A percentile compares a stretch with the other conserved stretches of the same genome.
These are phyloP conservation scores for Mrakiaceae sp. DNA, from an alignment of 1,284 basidiomycete genomes.

Conservation along the genomic window DNA sequence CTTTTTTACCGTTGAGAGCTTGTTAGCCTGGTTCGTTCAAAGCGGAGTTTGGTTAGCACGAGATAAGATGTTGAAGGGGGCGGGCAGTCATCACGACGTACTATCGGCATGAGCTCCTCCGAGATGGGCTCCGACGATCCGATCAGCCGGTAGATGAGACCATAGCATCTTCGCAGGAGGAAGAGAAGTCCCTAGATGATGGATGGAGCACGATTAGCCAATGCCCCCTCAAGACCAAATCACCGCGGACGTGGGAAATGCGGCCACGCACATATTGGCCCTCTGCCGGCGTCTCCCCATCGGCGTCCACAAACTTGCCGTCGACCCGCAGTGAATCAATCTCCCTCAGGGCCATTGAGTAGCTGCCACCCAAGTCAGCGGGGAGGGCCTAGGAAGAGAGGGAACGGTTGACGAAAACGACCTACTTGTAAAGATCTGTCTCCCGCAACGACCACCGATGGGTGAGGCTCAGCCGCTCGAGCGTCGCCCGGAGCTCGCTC, in stretches of 20 bases:
- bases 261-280: constrained; percentile 70
- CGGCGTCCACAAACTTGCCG: constrained; percentile 90
- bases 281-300: constrained; percentile 69
- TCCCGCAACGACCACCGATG: constrained; percentile 96
- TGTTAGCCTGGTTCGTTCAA: constrained; percentile 57
- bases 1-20: constrained; percentile 85
- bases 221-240: neutral
- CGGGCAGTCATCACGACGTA: constrained; percentile 36
- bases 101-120: constrained; percentile 92
- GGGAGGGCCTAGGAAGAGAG: neutral
- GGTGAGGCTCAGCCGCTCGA: constrained; percentile 82
- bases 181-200: constrained; percentile 10
- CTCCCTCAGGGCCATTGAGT: constrained; percentile 85
- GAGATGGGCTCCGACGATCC: constrained; percentile 99
- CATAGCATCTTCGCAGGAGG: constrained; percentile 11
- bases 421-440: constrained; percentile 83
- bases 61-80: constrained; percentile 11
- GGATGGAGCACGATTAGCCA: neutral
- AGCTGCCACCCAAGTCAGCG: constrained; percentile 40
- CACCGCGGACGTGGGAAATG: neutral
- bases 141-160: constrained; percentile 32
- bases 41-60: constrained; percentile 18
- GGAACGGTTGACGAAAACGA: neutral
- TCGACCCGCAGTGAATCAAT: constrained; percentile 95
- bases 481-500: constrained; percentile 67